Percentiles rank a stretch among this genome's conserved stretches.
Conservation (phyloP, 352 stramenopile species). For the Pythium brachiatum region DNA sequence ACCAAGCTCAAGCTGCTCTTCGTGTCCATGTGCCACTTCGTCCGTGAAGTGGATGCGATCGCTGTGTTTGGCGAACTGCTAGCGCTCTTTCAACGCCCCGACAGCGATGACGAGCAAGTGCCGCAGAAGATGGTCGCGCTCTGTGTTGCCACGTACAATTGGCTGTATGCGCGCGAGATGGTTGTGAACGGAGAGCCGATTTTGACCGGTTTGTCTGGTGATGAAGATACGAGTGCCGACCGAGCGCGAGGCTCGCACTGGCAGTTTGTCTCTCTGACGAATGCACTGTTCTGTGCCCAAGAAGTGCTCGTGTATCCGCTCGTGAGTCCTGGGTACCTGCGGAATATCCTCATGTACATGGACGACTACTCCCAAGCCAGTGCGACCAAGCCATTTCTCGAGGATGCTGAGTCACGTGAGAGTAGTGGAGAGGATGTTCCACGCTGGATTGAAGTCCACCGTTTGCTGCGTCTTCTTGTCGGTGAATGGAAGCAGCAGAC, state of each 20-base stretch:
- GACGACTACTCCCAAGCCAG: constrained; percentile 47
- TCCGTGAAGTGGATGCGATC: constrained; percentile 49
- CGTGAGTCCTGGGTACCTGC: constrained; percentile 56
- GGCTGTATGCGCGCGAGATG: constrained; percentile 64
- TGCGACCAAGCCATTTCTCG: constrained; percentile 20
- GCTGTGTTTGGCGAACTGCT: constrained; percentile 73
- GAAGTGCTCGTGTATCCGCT: constrained; percentile 72
- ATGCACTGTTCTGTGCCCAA: constrained; percentile 59
- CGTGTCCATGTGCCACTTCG: constrained; percentile 53
- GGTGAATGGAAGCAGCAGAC: constrained; percentile 74
- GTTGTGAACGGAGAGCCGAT: constrained; percentile 42
- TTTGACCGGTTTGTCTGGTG: background rate
- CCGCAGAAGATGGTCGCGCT: constrained; percentile 54
- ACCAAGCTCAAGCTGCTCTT: constrained; percentile 64
- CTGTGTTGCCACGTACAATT: constrained; percentile 51
- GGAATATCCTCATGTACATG: constrained; percentile 51
- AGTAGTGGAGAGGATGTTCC: background rate
- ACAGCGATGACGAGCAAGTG: constrained; percentile 31
- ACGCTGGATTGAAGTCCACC: constrained; percentile 63
- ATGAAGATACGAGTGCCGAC: constrained; percentile 12
- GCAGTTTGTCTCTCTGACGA: constrained; percentile 56
- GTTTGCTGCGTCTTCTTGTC: constrained; percentile 59
- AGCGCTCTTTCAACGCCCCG: constrained; percentile 33
- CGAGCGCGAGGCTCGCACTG: constrained; percentile 40
- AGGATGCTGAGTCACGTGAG: background rate